Base-by-base conservation (phyloP, 331 rosid genomes). In the Pyrus hybrid region DNA sequence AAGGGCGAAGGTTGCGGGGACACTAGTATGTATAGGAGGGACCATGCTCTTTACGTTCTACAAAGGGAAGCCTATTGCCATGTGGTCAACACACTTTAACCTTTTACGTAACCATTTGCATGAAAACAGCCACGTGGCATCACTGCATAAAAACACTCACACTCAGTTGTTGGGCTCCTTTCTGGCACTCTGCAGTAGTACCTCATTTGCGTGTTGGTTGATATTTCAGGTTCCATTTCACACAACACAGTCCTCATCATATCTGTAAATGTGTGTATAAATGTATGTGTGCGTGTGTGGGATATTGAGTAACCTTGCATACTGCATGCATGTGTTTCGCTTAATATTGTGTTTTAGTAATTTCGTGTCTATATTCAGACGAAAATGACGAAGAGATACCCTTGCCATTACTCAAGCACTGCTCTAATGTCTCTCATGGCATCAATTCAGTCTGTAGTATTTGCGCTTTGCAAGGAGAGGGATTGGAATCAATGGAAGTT, bases 11-110 rank as follows among this genome's bases (percentile, higher is more conserved):
- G 14, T 11, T 12, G 47, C 79, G 14, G 95, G 95, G 63, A 86
- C 95, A 3, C 6, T 89, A 21, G 26, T 75, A 13, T 88, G 97
- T 65, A 80, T 91, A 9, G 91, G 93, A 67, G 97, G 97, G 72
- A 91, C 97, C 20, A 85, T 89, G 93, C 0, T 88, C 33, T 77
- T 89, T 28, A 89, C 90, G 0, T 88, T 91, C 67, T n/a, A 80
- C 77, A 89, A 86, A 78, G 92, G 93, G 12, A 53, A 78, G 2
- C 82, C 84, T 37, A 83, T 87, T 56, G 45, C 75, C 32, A 77
- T 88, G 26, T 85, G 84, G 85, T 57, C 82, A 18, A 68, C 77
- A 23, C 87, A 84, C 63, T n/a, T 87, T 13, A 71, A 89, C 82
- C 84, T 89, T 53, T 37, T 84, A 65, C 88, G 63, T 54, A 12